Percentiles rank a stretch among this genome's conserved stretches.
phyloP scores from a whole-genome alignment of 1,139 yeast species.

The Yamadazyma pseudoaaseri region DNA sequence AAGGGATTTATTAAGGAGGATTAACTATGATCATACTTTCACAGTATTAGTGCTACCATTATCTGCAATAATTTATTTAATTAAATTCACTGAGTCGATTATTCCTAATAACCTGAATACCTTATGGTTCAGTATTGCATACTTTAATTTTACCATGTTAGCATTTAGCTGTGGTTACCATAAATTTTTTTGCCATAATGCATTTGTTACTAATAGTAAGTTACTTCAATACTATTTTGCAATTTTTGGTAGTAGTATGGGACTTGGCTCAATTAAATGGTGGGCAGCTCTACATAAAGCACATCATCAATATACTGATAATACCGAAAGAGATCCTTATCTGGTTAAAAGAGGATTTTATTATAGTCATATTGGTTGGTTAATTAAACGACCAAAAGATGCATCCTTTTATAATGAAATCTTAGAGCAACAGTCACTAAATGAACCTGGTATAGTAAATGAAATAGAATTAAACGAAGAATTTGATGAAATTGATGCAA shows the following conservation, averaged over 20 bases:
- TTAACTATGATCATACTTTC: conserved; percentile 32
- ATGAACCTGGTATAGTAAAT: conserved; percentile 15
- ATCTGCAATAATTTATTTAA: conserved; percentile 22
- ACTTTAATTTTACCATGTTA: conserved; percentile 38
- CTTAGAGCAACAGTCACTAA: conserved; percentile 39
- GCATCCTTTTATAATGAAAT: conserved; percentile 32
- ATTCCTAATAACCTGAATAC: conserved; percentile 27
- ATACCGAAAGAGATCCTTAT: conserved; percentile 68
- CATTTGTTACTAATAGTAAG: conserved; percentile 40
- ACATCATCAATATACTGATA: conserved; percentile 64
- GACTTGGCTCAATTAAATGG: conserved; percentile 59
- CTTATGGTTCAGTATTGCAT: conserved; percentile 29
- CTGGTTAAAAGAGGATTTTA: conserved; percentile 56
- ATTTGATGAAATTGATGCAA: conserved; percentile 24
- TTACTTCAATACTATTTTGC: conserved; percentile 45
- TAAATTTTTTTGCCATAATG: conserved; percentile 53
- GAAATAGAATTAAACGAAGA: conserved; percentile 11
- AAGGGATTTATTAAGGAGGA: conserved; percentile 32
- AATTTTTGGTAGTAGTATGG: conserved; percentile 57
- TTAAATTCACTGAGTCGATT: conserved; percentile 17
- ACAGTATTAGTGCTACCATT: conserved; percentile 34
- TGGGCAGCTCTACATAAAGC: conserved; percentile 71
- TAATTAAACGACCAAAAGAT: conserved; percentile 50
- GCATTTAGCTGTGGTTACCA: conserved; percentile 47
- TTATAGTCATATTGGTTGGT: conserved; percentile 69